Conservation (phyloP, 2,329 filamentous ascomycete genomes). For the Fusarium penzigii region DNA sequence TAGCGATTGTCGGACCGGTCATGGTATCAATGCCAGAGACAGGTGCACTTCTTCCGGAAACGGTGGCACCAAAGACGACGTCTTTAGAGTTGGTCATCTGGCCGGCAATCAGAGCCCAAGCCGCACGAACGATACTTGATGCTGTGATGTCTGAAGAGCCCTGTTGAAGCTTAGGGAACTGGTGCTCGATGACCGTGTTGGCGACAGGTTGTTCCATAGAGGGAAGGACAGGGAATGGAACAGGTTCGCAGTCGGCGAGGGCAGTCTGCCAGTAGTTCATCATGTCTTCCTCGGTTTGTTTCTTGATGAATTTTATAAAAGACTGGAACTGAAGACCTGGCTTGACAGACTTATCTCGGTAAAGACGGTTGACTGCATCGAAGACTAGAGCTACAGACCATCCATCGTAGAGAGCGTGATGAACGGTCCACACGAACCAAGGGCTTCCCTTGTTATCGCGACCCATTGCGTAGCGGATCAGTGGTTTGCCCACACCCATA, state of each 20-base stretch:
- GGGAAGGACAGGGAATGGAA: conserved; percentile 5
- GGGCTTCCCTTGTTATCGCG: conserved; percentile 30
- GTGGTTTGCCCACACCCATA: not conserved
- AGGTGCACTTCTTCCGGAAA: conserved; percentile 27
- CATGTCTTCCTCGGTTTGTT: not conserved
- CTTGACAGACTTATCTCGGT: not conserved
- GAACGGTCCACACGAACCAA: conserved; percentile 3
- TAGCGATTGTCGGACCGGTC: conserved; percentile 37
- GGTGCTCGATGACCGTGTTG: not conserved
- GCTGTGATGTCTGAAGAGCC: conserved; percentile 7
- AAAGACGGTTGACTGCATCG: not conserved
- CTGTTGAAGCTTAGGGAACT: not conserved
- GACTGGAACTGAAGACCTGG: not conserved
- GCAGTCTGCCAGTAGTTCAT: conserved; percentile 2
- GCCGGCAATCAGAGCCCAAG: conserved; percentile 29
- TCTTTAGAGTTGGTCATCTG: conserved; percentile 18
- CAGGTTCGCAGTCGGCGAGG: not conserved
- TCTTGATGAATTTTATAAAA: not conserved
- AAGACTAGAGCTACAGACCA: conserved; percentile 5
- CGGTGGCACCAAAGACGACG: conserved; percentile 25
- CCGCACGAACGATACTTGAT: conserved; percentile 26
- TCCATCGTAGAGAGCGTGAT: conserved; percentile 52
- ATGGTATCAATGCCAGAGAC: conserved; percentile 23
- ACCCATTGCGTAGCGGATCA: conserved; percentile 16
- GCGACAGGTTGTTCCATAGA: not conserved